Base-by-base conservation (phyloP, 371 early-diverging fungal genomes). In the Conidiobolus incongruus region DNA sequence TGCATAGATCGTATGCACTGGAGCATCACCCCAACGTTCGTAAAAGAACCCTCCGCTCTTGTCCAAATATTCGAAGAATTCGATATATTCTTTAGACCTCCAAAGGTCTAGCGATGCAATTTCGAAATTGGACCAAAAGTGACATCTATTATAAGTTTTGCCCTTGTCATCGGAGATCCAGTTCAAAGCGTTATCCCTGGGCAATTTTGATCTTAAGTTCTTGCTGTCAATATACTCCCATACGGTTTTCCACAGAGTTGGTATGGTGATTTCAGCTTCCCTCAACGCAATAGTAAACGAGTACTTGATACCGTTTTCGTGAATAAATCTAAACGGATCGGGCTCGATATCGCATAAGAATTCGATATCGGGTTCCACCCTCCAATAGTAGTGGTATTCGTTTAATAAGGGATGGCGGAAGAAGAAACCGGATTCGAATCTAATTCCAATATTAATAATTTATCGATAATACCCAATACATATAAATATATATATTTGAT, bases 91-190 rank as follows among this genome's bases (percentile, higher is more conserved):
- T 10, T 63, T 52, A 15, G 67, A 59, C 48, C 89, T 64, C 51
- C 78, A 76, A 53, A 89, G 79, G 16, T 74, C 66, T 50, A 94
- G 52, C 92, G n/a, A n/a, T n/a, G n/a, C n/a, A n/a, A n/a, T n/a
- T n/a, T n/a, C n/a, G n/a, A n/a, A n/a, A n/a, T n/a, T 95, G 33
- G 83, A 80, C 94, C 95, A 92, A 49, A 91, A 95, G 50, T 93
- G 93, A 51, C 92, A 89, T 34, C 59, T 45, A 33, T 56, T 56
- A 43, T 54, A 59, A 4, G 35, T 49, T 35, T 55, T 22, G 11
- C 50, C 53, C 0, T 44, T 47, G 26, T 56, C 59, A 17, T 53
- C 42, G 0, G 55, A 56, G 34, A 63, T 52, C 15, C 53, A 52
- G 19, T 47, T 29, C 15, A 57, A 40, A 10, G 49, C 35, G 38